Conservation (phyloP, 2,329 filamentous ascomycete species). For the Didymella segeticola region DNA sequence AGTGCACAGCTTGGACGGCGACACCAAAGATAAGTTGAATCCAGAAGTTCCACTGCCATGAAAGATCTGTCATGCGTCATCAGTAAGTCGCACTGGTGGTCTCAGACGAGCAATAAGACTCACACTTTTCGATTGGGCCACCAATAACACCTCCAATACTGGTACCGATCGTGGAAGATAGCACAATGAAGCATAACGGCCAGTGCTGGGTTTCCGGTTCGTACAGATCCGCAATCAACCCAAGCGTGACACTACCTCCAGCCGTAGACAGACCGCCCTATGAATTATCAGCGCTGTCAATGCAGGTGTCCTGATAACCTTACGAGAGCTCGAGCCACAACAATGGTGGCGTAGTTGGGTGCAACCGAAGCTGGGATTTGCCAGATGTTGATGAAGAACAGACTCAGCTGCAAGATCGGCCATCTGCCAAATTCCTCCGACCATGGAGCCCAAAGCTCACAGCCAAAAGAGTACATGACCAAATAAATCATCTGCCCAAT, state of each 20-base stretch:
- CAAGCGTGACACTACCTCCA: conserved; percentile 68
- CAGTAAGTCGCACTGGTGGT: conserved; percentile 65
- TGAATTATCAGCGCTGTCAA: conserved; percentile 12
- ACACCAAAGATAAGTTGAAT: conserved; percentile 81
- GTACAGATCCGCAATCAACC: conserved; percentile 68
- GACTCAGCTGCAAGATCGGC: conserved; percentile 65
- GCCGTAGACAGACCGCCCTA: conserved; percentile 56
- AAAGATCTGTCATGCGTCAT: conserved; percentile 51
- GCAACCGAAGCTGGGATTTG: conserved; percentile 69
- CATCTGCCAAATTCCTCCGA: conserved; percentile 74
- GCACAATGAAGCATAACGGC: conserved; percentile 62
- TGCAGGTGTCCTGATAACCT: conserved; percentile 46
- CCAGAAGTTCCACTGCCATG: conserved; percentile 81
- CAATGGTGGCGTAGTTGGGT: conserved; percentile 69
- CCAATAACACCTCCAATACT: conserved; percentile 76
- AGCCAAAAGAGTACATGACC: conserved; percentile 81
- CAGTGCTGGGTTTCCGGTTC: conserved; percentile 65
- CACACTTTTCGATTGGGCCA: conserved; percentile 56
- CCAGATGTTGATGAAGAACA: conserved; percentile 67
- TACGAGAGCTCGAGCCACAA: conserved; percentile 66
- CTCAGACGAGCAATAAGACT: neutral
- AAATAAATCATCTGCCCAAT: conserved; percentile 61
- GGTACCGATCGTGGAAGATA: conserved; percentile 67
- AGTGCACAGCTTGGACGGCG: conserved; percentile 69
- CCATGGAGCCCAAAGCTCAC: conserved; percentile 82